These are phyloP conservation scores for Mucor sp. DNA, from an alignment of 371 early-diverging fungal species.

Conservation along the genomic window DNA sequence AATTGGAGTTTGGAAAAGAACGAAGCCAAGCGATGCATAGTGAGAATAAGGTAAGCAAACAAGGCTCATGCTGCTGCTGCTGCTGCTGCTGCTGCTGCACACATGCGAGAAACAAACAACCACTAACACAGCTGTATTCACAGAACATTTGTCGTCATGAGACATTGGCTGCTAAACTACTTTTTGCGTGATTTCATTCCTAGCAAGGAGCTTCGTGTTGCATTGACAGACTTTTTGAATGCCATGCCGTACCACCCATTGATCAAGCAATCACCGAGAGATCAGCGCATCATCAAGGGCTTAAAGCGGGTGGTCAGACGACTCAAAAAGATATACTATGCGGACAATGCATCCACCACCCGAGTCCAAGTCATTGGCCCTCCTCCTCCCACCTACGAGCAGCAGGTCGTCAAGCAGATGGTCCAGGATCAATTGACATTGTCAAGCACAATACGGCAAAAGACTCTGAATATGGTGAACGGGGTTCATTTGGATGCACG, in stretches of 20 bases:
- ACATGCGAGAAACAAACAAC: neutral
- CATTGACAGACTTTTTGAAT: slow-evolving; percentile 48
- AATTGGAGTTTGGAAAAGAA: slow-evolving; percentile 62
- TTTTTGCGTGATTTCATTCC: slow-evolving; percentile 67
- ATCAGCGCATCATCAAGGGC: slow-evolving; percentile 58
- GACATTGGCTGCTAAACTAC: slow-evolving; percentile 72
- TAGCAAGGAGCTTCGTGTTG: slow-evolving; percentile 47
- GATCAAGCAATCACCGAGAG: slow-evolving; percentile 46
- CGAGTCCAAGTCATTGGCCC: slow-evolving; percentile 47
- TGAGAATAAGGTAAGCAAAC: slow-evolving; percentile 55
- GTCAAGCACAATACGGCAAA: slow-evolving; percentile 37
- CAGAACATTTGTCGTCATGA: slow-evolving; percentile 67
- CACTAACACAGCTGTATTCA: too few relatives aligned
- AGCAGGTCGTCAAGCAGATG: slow-evolving; percentile 40
- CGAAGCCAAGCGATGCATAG: slow-evolving; percentile 56
- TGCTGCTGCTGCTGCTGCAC: too few relatives aligned
- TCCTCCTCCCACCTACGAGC: slow-evolving; percentile 43
- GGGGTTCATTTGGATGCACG: slow-evolving; percentile 32
- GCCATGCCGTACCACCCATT: slow-evolving; percentile 42
- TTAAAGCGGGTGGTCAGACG: slow-evolving; percentile 49
- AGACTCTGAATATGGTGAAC: slow-evolving; percentile 29
- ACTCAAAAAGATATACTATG: slow-evolving; percentile 49
- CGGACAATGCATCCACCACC: slow-evolving; percentile 25
- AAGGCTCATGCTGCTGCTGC: neutral
- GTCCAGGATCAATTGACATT: slow-evolving; percentile 35